A percentile compares a stretch with the other conserved stretches of the same genome.
Evolutionary conservation across 257 asterid species (phyloP).

Genomic region (Solanum acaule): DNA sequence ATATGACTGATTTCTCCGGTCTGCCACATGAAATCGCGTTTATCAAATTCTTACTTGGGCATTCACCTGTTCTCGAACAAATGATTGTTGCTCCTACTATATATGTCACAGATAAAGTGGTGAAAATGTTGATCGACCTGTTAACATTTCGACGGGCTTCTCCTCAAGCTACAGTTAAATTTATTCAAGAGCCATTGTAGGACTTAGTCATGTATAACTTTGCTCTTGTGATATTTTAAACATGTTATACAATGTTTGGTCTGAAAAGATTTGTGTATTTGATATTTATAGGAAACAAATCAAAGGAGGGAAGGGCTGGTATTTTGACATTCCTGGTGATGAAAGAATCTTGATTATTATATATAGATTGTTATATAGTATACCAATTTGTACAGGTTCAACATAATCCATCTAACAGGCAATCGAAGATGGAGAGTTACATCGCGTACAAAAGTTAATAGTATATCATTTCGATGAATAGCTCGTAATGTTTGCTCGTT

Average conservation of each 20-base stretch:
- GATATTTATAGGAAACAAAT: not conserved
- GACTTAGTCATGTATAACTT: not conserved
- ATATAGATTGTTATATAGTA: not conserved
- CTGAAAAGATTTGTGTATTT: not conserved
- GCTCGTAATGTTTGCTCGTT: not conserved
- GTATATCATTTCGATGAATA: not conserved
- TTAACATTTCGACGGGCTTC: conserved; percentile 74
- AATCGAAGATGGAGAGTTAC: no score
- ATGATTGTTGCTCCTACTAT: conserved; percentile 48
- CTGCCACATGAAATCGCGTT: conserved; percentile 58
- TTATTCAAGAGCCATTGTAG: conserved; percentile 29
- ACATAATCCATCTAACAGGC: not conserved
- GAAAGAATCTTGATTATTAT: not conserved
- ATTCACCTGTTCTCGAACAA: conserved; percentile 49
- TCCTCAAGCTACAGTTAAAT: conserved; percentile 54
- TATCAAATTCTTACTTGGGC: conserved; percentile 59
- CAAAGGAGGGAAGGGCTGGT: not conserved
- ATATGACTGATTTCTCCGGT: conserved; percentile 47
- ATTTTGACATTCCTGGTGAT: not conserved
- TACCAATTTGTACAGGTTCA: not conserved
- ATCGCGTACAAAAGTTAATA: no score
- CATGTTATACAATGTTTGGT: not conserved
- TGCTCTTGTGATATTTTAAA: not conserved
- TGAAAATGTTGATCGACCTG: conserved; percentile 54
- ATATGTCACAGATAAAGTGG: conserved; percentile 30